Conservation (phyloP, 345 rosid species). For the Hevea brasiliensis region DNA sequence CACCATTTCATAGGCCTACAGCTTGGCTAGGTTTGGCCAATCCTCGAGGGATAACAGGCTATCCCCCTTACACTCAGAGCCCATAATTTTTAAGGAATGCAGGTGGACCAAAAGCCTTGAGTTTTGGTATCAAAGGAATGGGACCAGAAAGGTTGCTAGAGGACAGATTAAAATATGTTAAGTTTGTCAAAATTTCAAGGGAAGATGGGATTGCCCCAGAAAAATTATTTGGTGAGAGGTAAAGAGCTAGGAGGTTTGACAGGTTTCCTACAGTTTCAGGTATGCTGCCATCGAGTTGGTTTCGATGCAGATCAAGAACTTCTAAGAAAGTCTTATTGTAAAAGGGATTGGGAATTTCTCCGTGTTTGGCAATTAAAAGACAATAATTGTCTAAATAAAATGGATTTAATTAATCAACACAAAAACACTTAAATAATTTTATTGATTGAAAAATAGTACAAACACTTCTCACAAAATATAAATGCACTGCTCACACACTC, state of each 20-base stretch:
- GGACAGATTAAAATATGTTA: slow-evolving; percentile 65
- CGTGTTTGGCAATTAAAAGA: no score
- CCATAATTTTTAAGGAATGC: slow-evolving; percentile 68
- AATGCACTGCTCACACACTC: no score
- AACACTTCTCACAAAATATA: no score
- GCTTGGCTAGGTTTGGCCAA: no score
- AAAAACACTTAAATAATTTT: no score
- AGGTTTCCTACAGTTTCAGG: slow-evolving; percentile 60
- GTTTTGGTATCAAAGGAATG: slow-evolving; percentile 50
- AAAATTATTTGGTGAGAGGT: slow-evolving; percentile 67
- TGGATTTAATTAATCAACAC: no score
- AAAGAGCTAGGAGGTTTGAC: slow-evolving; percentile 52
- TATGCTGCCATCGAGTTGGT: slow-evolving; percentile 65
- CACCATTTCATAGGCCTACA: no score
- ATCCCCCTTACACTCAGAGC: no score
- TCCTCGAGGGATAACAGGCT: no score
- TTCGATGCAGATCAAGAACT: slow-evolving; percentile 70
- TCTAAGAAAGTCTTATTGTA: slow-evolving; percentile 66
- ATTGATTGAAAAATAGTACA: no score
- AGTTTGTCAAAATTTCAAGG: slow-evolving; percentile 51
- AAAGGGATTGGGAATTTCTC: slow-evolving; percentile 59
- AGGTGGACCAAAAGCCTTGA: slow-evolving; percentile 61
- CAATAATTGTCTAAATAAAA: no score
- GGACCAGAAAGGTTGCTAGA: slow-evolving; percentile 72
- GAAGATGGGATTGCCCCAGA: slow-evolving; percentile 77